Evolutionary conservation across 1,139 yeast genomes (phyloP), one percentile per base, ranked within the genome.

Genomic region (Debaryomyces sp.): DNA sequence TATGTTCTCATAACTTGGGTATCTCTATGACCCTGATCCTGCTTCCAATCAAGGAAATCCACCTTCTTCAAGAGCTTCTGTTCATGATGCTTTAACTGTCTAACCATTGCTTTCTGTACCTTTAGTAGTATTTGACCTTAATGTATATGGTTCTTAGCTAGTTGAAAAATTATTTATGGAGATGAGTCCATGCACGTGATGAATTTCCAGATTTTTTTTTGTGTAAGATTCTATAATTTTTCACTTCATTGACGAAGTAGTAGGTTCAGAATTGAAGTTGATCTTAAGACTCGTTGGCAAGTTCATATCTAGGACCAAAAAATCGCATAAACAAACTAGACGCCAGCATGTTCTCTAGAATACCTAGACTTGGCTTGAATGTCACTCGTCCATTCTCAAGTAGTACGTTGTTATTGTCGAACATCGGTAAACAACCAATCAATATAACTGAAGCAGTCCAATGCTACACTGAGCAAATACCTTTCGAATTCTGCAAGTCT

Each of bases 41-140:
- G 96, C 68, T 94, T 94, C 97, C 98, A 95, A 68, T 94, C 96
- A 48, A 91, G 88, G 74, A 95, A 90, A 67, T 94, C 98, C 51
- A 94, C 98, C 70, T 94, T 95, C 76, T 89, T 92, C 62, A 94
- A 82, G 64, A 94, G 82, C 73, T 91, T 92, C 77, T 89, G 86
- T 79, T 94, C 99, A 71, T 94, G 99, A 73, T 89, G 91, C 68
- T 94, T 95, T 54, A 94, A 81, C 60, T 88, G 82, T 68, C 99
- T 82, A 49, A 90, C 97, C 98, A 92, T 92, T 24, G 17, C 48
- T 69, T 44, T 17, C 4, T 5, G 9, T n/a, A 18, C 26, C 10
- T 13, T 7, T 24, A n/a, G 23, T 24, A 15, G 13, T 13, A 18
- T 42, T 29, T 12, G 13, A n/a, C 12, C 34, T 9, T 15, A 13